A percentile compares a stretch with the other conserved stretches of the same genome.
Evolutionary conservation across 78 protist genomes (phyloP).

Genomic region (Neovahlkampfia damariscottae): DNA sequence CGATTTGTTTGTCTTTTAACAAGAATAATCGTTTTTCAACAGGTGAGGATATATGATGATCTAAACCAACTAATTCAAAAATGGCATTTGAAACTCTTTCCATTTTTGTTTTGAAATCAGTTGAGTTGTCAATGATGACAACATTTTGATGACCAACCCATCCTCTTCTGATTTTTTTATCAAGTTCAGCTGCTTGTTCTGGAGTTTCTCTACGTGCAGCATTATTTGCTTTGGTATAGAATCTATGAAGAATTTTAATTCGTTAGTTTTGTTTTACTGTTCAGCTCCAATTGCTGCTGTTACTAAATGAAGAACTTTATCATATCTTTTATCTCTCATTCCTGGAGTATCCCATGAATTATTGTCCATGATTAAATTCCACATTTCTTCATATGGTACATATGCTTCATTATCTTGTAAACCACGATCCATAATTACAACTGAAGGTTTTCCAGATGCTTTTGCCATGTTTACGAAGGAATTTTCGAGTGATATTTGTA

Average conservation of each 20-base stretch:
- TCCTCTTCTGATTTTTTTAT: not conserved
- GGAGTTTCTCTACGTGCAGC: constrained; percentile 15
- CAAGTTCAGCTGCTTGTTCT: constrained; percentile 5
- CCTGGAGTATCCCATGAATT: not conserved
- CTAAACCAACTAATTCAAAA: too few species aligned
- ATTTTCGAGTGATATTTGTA: constrained; percentile 7
- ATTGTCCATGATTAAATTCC: not conserved
- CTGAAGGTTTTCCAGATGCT: not conserved
- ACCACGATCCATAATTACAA: constrained; percentile 4
- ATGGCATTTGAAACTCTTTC: not conserved
- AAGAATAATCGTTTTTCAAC: too few species aligned
- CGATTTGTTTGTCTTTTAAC: too few species aligned
- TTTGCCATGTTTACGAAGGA: not conserved
- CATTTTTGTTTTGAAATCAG: not conserved
- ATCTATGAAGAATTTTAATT: too few species aligned
- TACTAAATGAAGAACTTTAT: constrained; percentile 12
- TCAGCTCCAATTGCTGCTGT: constrained; percentile 12
- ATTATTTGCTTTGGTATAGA: constrained; percentile 3
- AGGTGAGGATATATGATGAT: too few species aligned
- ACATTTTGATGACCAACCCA: not conserved
- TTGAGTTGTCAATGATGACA: not conserved
- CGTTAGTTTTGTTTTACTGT: too few species aligned
- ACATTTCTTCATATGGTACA: not conserved
- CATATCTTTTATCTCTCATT: not conserved
- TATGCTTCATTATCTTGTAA: constrained; percentile 8